Evolutionary conservation across 306 rosid species (phyloP).

Genomic region (Castanea sativa): DNA sequence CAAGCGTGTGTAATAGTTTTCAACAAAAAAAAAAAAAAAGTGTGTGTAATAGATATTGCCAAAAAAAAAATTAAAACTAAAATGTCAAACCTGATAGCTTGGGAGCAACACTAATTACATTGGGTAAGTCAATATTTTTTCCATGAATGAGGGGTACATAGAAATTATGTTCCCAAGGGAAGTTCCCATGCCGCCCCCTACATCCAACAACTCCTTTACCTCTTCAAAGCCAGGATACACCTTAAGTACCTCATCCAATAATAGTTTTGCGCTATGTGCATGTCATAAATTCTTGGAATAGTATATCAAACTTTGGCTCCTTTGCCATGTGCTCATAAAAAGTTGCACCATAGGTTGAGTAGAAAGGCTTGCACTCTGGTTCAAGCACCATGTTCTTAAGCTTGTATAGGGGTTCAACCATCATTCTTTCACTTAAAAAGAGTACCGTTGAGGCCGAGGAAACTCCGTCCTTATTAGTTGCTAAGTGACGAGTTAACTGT

Average conservation of each 20-base stretch:
- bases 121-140: neutral
- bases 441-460: neutral
- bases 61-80: neutral
- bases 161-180: neutral
- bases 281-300: constrained; percentile 4
- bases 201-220: constrained; percentile 7
- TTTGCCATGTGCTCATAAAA: neutral
- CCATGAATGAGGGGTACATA: constrained; percentile 1
- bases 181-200: constrained; percentile 21
- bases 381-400: constrained; percentile 12
- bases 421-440: neutral
- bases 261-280: neutral
- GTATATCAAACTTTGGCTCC: neutral
- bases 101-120: neutral
- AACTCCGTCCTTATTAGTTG: neutral
- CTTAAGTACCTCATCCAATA: neutral
- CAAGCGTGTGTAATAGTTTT: too few species aligned
- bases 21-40: too few species aligned
- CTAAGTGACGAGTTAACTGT: neutral
- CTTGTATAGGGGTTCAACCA: neutral
- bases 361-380: neutral
- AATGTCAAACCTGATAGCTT: neutral
- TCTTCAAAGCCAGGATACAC: constrained; percentile 21
- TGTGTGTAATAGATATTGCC: too few species aligned
- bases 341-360: neutral